A percentile compares a stretch with the other conserved stretches of the same genome.
Evolutionary conservation across 345 rosid genomes (phyloP).

Genomic region (Linum lewisii): DNA sequence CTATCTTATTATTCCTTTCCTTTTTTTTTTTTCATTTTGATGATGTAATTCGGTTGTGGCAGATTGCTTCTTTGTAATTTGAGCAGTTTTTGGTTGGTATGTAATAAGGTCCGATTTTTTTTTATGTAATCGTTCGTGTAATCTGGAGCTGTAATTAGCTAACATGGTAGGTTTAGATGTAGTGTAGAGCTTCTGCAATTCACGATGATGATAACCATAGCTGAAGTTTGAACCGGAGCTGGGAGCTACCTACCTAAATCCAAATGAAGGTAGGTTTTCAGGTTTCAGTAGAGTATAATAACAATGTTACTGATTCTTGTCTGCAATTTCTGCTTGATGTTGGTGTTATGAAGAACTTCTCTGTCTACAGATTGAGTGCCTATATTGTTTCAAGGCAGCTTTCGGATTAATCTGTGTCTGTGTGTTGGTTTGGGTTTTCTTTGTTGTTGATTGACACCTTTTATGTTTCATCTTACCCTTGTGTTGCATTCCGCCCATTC

Average conservation of each 20-base stretch:
- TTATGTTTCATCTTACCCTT: conserved; percentile 5
- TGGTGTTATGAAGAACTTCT: not conserved
- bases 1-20: not conserved
- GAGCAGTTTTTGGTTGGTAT: conserved; percentile 5
- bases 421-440: not conserved
- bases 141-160: not conserved
- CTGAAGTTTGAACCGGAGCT: conserved; percentile 8
- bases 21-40: not conserved
- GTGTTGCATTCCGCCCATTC: conserved; percentile 7
- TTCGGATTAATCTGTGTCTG: not conserved
- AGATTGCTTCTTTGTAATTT: not conserved
- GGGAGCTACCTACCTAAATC: conserved; percentile 3
- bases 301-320: conserved; percentile 7
- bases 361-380: not conserved
- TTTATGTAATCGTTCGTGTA: not conserved
- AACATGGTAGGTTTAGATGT: conserved; percentile 6
- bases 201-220: not conserved
- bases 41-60: too few relatives aligned
- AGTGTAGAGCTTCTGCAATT: conserved; percentile 3
- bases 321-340: not conserved
- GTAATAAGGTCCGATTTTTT: not conserved
- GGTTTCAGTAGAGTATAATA: conserved; percentile 14
- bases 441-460: not conserved
- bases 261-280: conserved; percentile 34
- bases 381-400: not conserved